phyloP scores from a whole-genome alignment of 2,329 filamentous ascomycete species.

The Arachnomyces sp. region DNA sequence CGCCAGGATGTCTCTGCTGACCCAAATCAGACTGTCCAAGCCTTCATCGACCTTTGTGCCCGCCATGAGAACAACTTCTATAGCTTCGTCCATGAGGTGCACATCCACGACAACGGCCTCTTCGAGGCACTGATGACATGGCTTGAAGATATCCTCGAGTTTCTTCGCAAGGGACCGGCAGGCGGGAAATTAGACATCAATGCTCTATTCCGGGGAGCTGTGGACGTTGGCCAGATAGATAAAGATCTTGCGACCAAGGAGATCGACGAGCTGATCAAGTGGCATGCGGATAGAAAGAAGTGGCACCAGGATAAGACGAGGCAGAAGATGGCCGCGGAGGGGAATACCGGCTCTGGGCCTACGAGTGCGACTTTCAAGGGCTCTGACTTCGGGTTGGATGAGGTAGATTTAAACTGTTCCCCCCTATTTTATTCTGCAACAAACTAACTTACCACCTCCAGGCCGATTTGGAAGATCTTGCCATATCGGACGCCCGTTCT shows the following conservation, averaged over 20 bases:
- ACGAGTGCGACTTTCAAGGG: constrained; percentile 58
- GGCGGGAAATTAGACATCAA: constrained; percentile 91
- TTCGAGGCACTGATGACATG: constrained; percentile 95
- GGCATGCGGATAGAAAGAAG: constrained; percentile 93
- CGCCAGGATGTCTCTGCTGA: constrained; percentile 80
- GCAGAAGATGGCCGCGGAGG: constrained; percentile 96
- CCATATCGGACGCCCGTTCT: constrained; percentile 64
- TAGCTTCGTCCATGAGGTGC: constrained; percentile 97
- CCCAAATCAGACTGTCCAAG: constrained; percentile 95
- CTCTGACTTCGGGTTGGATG: constrained; percentile 81
- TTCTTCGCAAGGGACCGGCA: constrained; percentile 75
- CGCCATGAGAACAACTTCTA: constrained; percentile 96
- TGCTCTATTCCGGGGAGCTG: constrained; percentile 74
- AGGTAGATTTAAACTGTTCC: constrained; percentile 40
- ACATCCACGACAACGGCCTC: constrained; percentile 90
- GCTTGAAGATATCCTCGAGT: constrained; percentile 92
- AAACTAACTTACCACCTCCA: constrained; percentile 17
- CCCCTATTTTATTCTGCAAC: constrained; percentile 1
- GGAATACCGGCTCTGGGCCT: constrained; percentile 38
- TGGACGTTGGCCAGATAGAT: constrained; percentile 59
- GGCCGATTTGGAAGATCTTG: constrained; percentile 74
- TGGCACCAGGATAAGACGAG: constrained; percentile 97
- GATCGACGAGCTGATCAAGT: constrained; percentile 77
- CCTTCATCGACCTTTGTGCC: constrained; percentile 93
- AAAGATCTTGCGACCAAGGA: constrained; percentile 65